These are phyloP conservation scores for Rhizopogon rudus DNA, from an alignment of 768 basidiomycete species.

Conservation along the genomic window DNA sequence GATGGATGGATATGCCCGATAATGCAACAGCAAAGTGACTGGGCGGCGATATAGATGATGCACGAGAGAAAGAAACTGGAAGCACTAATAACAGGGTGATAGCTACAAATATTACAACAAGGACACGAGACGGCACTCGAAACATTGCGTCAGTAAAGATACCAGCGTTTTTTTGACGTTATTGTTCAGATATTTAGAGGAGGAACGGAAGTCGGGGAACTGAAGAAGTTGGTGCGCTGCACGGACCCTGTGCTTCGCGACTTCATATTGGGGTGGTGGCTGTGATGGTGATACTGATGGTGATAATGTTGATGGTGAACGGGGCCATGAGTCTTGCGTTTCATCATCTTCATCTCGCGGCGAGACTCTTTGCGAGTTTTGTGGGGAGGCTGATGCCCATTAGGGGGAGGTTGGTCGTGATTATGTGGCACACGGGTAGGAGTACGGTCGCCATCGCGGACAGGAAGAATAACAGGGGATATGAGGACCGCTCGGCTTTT, in stretches of 20 bases:
- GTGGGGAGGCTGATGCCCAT: constrained; percentile 33
- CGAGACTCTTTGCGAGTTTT: constrained; percentile 62
- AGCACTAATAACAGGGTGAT: neutral
- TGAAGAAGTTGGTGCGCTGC: constrained; percentile 42
- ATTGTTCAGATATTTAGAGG: constrained; percentile 21
- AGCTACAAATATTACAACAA: constrained; percentile 1
- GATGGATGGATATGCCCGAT: neutral
- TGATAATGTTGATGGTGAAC: constrained; percentile 34
- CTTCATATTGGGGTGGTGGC: constrained; percentile 64
- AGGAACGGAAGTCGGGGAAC: constrained; percentile 28
- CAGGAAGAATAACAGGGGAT: constrained; percentile 49
- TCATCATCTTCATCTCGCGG: constrained; percentile 62
- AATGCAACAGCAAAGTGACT: neutral
- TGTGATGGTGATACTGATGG: constrained; percentile 47
- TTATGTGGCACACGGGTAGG: constrained; percentile 37
- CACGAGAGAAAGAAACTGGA: neutral
- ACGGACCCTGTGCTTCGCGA: constrained; percentile 47
- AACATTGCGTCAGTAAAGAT: neutral
- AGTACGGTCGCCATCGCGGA: constrained; percentile 52
- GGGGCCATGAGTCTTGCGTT: constrained; percentile 51
- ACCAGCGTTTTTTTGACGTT: neutral
- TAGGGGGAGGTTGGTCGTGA: constrained; percentile 31
- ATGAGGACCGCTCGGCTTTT: constrained; percentile 30
- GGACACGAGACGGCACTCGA: neutral
- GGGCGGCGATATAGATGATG: neutral